Evolutionary conservation across 1,139 yeast genomes (phyloP).

Genomic region (Petasospora rhodanensis): DNA sequence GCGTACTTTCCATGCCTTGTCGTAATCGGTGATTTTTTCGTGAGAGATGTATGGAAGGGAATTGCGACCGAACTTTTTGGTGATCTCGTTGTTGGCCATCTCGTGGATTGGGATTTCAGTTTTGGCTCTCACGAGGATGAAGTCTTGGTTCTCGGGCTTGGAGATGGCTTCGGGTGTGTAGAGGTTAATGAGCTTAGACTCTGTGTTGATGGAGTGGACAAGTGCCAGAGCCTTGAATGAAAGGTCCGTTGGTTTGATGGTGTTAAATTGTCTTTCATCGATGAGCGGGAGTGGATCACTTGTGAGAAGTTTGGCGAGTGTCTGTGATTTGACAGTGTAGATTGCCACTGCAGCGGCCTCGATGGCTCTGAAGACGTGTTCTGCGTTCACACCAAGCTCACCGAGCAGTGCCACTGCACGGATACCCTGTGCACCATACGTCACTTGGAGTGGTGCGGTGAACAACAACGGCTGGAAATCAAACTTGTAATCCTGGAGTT

Average conservation of each 20-base stretch:
- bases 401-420: slow-evolving; percentile 27
- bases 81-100: slow-evolving; percentile 26
- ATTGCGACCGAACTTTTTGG: slow-evolving; percentile 17
- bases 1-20: slow-evolving; percentile 60
- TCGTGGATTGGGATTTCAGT: slow-evolving; percentile 56
- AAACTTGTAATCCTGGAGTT: slow-evolving; percentile 28
- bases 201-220: slow-evolving; percentile 57
- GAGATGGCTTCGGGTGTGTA: slow-evolving; percentile 44
- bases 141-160: slow-evolving; percentile 23
- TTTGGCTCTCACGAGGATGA: slow-evolving; percentile 59
- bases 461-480: slow-evolving; percentile 49
- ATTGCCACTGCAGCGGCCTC: slow-evolving; percentile 55
- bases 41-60: slow-evolving; percentile 56
- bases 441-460: slow-evolving; percentile 44
- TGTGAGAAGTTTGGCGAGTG: slow-evolving; percentile 5
- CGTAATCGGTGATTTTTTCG: slow-evolving; percentile 38
- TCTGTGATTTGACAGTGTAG: slow-evolving; percentile 29
- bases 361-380: slow-evolving; percentile 40
- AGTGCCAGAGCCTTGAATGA: slow-evolving; percentile 43
- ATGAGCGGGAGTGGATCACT: no score
- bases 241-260: slow-evolving; percentile 9
- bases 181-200: slow-evolving; percentile 42
- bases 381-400: slow-evolving; percentile 27
- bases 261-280: no score
- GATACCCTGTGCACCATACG: slow-evolving; percentile 35